Evolutionary conservation across 2,329 filamentous ascomycete species (phyloP), one percentile per base, ranked within the genome.

Genomic region (Macrophomina tecta): DNA sequence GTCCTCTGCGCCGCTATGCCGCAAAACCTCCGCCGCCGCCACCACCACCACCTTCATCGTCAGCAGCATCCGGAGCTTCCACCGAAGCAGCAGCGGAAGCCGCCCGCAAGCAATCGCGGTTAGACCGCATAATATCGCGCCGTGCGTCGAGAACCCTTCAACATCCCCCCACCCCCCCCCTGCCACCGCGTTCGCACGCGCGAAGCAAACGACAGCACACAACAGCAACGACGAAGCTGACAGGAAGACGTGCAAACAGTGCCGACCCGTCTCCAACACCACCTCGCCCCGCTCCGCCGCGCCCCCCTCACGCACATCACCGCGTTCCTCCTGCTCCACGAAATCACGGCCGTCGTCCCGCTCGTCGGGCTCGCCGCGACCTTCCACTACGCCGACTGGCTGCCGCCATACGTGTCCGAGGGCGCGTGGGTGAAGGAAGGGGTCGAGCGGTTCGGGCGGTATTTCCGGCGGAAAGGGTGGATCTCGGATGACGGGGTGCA

Each of bases 311-410:
- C 92, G 0, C 93, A 97, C 79, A 84, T 97, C 49, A 87, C 90
- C 1, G 90, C 94, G 0, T 99, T 99, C 77, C 83, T 98, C 11
- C 82, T 97, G 46, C 85, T 99, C 0, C 95, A 99, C 82, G 95
- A 99, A 79, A 77, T 97, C 52, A 98, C 95, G 0, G 94, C 95
- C 9, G 81, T 97, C 11, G 78, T 94, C 1, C 94, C 94, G 0
- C 80, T 98, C 0, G 77, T 96, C 46, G 90, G 87, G 0, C 85
- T 98, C 1, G 89, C 91, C 28, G 89, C 85, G 0, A 76, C 88
- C 1, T 97, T 99, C 78, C 92, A 98, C 80, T 93, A 92, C 76
- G 88, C 88, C 1, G 83, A 89, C 69, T 91, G 90, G 84, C 84
- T 93, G 34, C 93, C 94, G 0, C 79, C 84, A 4, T 82, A 81